Percentiles rank a stretch among this genome's conserved stretches.
Conservation (phyloP, 352 stramenopile genomes). For the Pythium guiyangense region DNA sequence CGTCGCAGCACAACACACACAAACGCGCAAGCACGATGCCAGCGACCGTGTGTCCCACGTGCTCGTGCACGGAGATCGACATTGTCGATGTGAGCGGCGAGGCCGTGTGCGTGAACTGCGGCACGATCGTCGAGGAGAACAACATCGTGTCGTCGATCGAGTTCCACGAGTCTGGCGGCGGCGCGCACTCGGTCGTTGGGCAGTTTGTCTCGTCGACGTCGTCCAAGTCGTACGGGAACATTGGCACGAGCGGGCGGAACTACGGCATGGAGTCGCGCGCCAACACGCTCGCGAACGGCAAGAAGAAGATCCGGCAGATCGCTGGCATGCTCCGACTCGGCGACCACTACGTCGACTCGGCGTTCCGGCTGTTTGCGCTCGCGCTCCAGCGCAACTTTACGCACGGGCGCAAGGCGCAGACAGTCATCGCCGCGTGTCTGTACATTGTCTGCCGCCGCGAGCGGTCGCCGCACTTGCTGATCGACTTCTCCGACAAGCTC, state of each 20-base stretch:
- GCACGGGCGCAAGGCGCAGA: conserved; percentile 92
- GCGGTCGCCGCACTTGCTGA: conserved; percentile 98
- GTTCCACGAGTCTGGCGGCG: conserved; percentile 93
- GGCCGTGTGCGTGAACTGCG: conserved; percentile 83
- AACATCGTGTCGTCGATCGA: conserved; percentile 96
- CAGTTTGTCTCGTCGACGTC: conserved; percentile 94
- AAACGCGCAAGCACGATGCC: conserved; percentile 13
- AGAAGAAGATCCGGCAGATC: conserved; percentile 92
- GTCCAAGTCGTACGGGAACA: conserved; percentile 89
- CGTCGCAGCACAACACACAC: conserved; percentile 5
- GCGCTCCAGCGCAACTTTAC: conserved; percentile 97
- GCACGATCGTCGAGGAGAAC: conserved; percentile 97
- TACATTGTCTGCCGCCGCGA: conserved; percentile 98
- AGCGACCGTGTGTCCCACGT: conserved; percentile 90
- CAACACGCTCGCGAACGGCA: conserved; percentile 94
- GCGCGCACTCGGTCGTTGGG: conserved; percentile 90
- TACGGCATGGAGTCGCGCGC: conserved; percentile 94
- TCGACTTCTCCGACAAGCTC: conserved; percentile 99
- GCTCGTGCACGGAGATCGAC: conserved; percentile 94
- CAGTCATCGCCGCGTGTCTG: conserved; percentile 97
- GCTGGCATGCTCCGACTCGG: conserved; percentile 91
- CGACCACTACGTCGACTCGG: conserved; percentile 95
- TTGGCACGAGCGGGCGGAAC: conserved; percentile 84
- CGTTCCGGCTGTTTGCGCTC: conserved; percentile 94
- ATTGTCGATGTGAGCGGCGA: conserved; percentile 89